A percentile compares a stretch with the other conserved stretches of the same genome.
phyloP scores from a whole-genome alignment of 2,329 filamentous ascomycete genomes.

The Verticillium dahliae region DNA sequence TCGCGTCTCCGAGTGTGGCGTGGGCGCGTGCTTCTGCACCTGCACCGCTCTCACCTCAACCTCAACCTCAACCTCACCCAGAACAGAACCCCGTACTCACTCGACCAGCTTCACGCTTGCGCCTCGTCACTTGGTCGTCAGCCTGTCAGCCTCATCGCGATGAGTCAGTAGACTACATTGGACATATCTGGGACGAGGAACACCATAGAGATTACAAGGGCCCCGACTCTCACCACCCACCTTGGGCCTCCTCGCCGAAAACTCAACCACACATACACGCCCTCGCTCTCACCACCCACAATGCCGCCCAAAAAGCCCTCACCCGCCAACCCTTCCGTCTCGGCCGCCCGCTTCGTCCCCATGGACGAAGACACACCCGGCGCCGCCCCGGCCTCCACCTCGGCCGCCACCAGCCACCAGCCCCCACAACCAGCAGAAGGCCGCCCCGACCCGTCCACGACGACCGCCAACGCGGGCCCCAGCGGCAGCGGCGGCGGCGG shows the following conservation, averaged over 20 bases:
- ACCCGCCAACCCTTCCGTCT: slow-evolving; percentile 21
- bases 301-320: slow-evolving; percentile 40
- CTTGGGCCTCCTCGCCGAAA: background rate
- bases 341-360: slow-evolving; percentile 36
- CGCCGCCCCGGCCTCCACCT: slow-evolving; percentile 10
- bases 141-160: background rate
- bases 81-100: background rate
- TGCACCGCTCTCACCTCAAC: background rate
- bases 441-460: background rate
- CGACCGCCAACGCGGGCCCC: background rate
- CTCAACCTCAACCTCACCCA: background rate
- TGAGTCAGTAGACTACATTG: background rate
- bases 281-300: slow-evolving; percentile 1
- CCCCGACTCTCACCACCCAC: background rate
- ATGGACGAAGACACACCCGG: slow-evolving; percentile 29
- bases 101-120: background rate
- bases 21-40: background rate
- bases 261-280: background rate
- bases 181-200: background rate
- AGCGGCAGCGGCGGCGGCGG: background rate
- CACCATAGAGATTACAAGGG: background rate
- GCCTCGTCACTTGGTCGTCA: background rate
- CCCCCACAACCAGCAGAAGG: slow-evolving; percentile 6
- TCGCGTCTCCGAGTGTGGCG: background rate
- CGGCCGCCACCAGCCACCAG: slow-evolving; percentile 7